A percentile compares a stretch with the other conserved stretches of the same genome.
These are phyloP conservation scores for Aspergillus homomorphus DNA, from an alignment of 495 filamentous ascomycete genomes.

Conservation along the genomic window DNA sequence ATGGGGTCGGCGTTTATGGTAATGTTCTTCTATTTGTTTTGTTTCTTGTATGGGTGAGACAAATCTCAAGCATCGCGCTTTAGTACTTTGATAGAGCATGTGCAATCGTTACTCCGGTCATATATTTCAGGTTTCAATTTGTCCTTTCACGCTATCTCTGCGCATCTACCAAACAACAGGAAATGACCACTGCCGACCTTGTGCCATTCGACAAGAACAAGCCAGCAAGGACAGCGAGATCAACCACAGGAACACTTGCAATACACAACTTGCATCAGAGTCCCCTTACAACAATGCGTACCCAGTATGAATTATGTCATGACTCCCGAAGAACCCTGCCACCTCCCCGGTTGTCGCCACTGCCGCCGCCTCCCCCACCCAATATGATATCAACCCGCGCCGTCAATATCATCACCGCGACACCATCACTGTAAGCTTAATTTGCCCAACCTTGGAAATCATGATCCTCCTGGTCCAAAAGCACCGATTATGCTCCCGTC, in stretches of 20 bases:
- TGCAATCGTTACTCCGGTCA: background rate
- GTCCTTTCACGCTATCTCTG: background rate
- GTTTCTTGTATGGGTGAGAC: background rate
- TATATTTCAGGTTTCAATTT: background rate
- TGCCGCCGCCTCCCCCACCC: background rate
- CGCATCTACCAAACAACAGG: no score
- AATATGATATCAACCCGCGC: background rate
- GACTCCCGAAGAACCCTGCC: background rate
- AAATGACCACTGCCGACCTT: no score
- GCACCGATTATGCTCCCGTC: no score
- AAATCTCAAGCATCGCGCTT: background rate
- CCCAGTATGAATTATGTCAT: background rate
- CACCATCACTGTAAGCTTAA: no score
- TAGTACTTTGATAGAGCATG: background rate
- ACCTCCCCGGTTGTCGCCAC: background rate
- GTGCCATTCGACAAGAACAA: no score
- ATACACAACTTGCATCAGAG: no score
- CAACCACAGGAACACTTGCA: no score
- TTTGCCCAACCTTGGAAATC: no score
- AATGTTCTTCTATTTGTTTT: background rate
- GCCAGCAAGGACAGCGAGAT: no score
- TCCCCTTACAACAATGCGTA: no score
- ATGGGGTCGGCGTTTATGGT: background rate
- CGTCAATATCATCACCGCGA: no score
- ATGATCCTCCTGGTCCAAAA: no score